Base-by-base conservation (phyloP, 805 yeast genomes). In the Debaryomyces maramus region DNA sequence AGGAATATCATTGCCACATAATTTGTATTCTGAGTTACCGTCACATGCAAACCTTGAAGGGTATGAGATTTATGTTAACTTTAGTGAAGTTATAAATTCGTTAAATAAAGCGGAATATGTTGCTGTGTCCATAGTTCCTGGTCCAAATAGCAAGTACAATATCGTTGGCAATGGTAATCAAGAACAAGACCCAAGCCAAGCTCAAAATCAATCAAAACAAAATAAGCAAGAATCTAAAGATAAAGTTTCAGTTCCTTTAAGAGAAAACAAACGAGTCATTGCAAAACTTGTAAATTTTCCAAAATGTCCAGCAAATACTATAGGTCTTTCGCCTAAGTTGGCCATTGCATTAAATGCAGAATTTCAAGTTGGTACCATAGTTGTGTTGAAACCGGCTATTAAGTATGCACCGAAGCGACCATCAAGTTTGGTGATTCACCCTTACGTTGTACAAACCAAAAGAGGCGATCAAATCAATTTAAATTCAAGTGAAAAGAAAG, bases 1-100 rank as follows among this genome's bases (percentile, higher is more conserved):
- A 55, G 81, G 80, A 0, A 65, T 83, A 2, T 50, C 83, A 1
- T 61, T 80, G 36, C 88, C 88, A 1, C 81, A 81, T 52, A 36
- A 54, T 2, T 36, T 62, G 2, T 74, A 65, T 40, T 24, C 44
- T 1, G 50, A 48, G 1, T 32, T 47, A 14, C 55, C 56, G 4
- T 24, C 36, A 1, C 39, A 46, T n/a, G 48, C 52, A n/a, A 43
- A 47, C n/a, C 28, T 42, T 6, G 41, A 43, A 0, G 60, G 55
- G 3, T 75, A 68, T 49, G 75, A 74, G 35, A 66, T 80, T 1
- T 78, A 68, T 50, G 71, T 63, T 13, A 72, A 77, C 45, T 54
- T 66, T 37, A 64, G 60, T n/a, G 73, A 72, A 29, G 52, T 60
- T 10, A 55, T 55, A 8, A 54, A 45, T 48, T 52, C 53, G 6